Percentiles rank a stretch among this genome's conserved stretches.
These are phyloP conservation scores for Silene conica DNA, from an alignment of 148 eudicot genomes.

Conservation along the genomic window DNA sequence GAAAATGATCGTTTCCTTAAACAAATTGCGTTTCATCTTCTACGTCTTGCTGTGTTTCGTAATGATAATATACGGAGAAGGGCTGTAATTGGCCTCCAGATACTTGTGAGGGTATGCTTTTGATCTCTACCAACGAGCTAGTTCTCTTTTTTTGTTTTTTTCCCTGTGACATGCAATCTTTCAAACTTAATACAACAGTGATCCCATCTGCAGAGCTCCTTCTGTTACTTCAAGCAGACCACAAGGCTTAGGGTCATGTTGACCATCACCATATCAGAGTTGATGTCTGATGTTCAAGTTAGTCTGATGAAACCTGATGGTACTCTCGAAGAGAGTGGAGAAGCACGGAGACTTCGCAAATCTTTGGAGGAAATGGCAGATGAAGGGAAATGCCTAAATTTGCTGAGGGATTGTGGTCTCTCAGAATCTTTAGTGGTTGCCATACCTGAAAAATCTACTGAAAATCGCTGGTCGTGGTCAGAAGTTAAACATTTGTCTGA, in stretches of 20 bases:
- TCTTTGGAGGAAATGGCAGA: constrained; percentile 94
- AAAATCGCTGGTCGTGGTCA: constrained; percentile 87
- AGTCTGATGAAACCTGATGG: constrained; percentile 98
- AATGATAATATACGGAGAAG: constrained; percentile 80
- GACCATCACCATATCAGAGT: constrained; percentile 91
- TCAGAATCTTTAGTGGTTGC: constrained; percentile 60
- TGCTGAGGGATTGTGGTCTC: constrained; percentile 75
- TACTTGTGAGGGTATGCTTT: constrained; percentile 82
- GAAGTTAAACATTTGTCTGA: constrained; percentile 72
- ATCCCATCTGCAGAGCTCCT: constrained; percentile 74
- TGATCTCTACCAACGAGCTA: constrained; percentile 6
- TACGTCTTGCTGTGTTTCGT: constrained; percentile 90
- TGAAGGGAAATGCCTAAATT: constrained; percentile 54
- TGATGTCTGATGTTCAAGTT: constrained; percentile 98
- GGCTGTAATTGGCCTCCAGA: constrained; percentile 92
- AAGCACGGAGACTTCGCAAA: constrained; percentile 80
- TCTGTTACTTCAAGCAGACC: constrained; percentile 74
- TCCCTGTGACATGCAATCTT: neutral
- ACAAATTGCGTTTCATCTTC: constrained; percentile 98
- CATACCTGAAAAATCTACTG: constrained; percentile 46
- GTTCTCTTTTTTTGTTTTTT: neutral
- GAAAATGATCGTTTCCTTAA: constrained; percentile 97
- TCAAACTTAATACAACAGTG: constrained; percentile 6
- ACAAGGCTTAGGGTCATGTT: constrained; percentile 89
- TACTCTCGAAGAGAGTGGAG: constrained; percentile 97